Evolutionary conservation across 2,329 filamentous ascomycete genomes (phyloP).

Genomic region (Elsinoe necatrix): DNA sequence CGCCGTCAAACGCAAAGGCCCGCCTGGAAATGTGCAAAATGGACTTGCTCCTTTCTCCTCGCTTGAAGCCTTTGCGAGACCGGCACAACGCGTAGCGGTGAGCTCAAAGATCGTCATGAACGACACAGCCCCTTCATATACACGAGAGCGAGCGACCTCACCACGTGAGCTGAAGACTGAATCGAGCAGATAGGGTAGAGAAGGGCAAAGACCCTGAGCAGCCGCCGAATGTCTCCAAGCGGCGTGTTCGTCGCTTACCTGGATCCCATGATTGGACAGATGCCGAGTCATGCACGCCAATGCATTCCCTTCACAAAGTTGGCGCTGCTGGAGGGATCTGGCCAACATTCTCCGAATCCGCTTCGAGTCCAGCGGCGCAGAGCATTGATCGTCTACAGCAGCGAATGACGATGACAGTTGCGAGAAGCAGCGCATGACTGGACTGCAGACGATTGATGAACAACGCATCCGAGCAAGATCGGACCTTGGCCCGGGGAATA

Average conservation of each 20-base stretch:
- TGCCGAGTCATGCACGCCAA: constrained; percentile 10
- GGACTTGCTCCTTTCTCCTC: neutral
- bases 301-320: neutral
- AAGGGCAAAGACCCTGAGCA: constrained; percentile 6
- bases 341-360: constrained; percentile 4
- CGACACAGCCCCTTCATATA: neutral
- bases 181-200: constrained; percentile 8
- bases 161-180: constrained; percentile 14
- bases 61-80: neutral
- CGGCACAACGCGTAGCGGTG: neutral
- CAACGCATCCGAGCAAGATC: constrained; percentile 3
- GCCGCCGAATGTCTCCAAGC: neutral
- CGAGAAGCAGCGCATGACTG: constrained; percentile 1
- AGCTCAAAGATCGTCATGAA: neutral
- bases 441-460: neutral
- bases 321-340: constrained; percentile 3
- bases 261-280: constrained; percentile 11
- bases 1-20: constrained; percentile 10
- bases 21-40: neutral
- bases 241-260: constrained; percentile 6
- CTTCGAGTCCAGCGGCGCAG: constrained; percentile 7
- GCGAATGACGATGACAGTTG: neutral
- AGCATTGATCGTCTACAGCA: neutral
- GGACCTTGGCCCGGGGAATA: neutral
- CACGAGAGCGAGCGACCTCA: neutral